These are phyloP conservation scores for Suillus brevipes DNA, from an alignment of 768 basidiomycete genomes.

Conservation along the genomic window DNA sequence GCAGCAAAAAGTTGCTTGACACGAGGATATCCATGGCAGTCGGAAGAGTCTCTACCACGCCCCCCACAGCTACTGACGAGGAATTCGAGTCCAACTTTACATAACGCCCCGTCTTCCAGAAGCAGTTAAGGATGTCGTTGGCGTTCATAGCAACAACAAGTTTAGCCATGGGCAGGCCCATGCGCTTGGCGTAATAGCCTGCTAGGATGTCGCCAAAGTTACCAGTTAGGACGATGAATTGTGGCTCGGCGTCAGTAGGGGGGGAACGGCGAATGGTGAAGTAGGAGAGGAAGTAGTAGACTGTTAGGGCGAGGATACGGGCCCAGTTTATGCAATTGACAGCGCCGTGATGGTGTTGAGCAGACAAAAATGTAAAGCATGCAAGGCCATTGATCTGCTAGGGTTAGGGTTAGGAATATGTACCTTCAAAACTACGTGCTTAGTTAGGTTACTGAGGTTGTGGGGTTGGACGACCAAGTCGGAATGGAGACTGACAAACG, in stretches of 20 bases:
- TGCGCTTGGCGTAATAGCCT: conserved; percentile 92
- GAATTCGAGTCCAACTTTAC: conserved; percentile 69
- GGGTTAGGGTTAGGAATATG: too few species aligned
- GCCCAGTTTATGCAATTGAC: conserved; percentile 99
- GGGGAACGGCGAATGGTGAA: conserved; percentile 71
- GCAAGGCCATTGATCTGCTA: too few species aligned
- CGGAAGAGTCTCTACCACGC: conserved; percentile 88
- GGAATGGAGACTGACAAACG: too few species aligned
- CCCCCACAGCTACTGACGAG: conserved; percentile 34
- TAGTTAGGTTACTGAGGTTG: too few species aligned
- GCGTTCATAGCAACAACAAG: conserved; percentile 94
- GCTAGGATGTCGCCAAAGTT: conserved; percentile 98
- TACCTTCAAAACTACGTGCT: too few species aligned
- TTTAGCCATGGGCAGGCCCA: conserved; percentile 87
- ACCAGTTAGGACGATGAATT: conserved; percentile 96
- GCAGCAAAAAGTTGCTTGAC: conserved; percentile 98
- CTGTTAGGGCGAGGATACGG: conserved; percentile 95
- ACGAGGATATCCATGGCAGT: conserved; percentile 99
- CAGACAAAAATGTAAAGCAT: too few species aligned
- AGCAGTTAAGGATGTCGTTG: conserved; percentile 94
- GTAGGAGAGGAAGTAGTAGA: conserved; percentile 97
- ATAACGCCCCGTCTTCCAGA: conserved; percentile 91
- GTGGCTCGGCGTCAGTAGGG: conserved; percentile 53
- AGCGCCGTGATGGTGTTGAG: conserved; percentile 88
- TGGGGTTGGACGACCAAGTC: too few species aligned